A percentile compares a stretch with the other conserved stretches of the same genome.
These are phyloP conservation scores for Shiraia sp. DNA, from an alignment of 2,329 filamentous ascomycete species.

Conservation along the genomic window DNA sequence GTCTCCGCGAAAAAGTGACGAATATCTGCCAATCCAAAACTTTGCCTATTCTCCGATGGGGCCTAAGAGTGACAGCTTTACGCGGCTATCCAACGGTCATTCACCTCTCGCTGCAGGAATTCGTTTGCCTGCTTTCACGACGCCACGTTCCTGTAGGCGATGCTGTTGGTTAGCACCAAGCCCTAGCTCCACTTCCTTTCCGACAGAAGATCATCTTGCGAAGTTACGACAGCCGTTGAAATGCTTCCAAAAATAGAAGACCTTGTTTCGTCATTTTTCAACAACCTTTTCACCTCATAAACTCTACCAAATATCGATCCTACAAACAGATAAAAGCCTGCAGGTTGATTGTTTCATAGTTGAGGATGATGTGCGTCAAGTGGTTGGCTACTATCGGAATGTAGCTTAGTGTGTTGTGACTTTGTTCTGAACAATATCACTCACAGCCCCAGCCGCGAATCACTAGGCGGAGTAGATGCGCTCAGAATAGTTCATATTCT, in stretches of 20 bases:
- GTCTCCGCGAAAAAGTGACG: neutral
- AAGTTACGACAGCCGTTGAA: neutral
- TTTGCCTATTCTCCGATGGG: neutral
- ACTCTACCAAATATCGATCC: neutral
- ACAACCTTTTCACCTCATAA: neutral
- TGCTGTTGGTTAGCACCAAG: constrained; percentile 1
- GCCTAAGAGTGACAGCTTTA: neutral
- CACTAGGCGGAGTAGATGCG: neutral
- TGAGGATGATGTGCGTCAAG: neutral
- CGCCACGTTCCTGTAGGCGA: neutral
- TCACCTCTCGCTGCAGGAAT: neutral
- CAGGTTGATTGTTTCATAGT: neutral
- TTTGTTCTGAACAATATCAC: neutral
- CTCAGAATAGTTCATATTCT: neutral
- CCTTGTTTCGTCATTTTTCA: too few relatives aligned
- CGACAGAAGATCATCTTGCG: neutral
- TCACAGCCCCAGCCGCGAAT: neutral
- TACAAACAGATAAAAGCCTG: neutral
- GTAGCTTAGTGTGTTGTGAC: constrained; percentile 5
- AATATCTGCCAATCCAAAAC: neutral
- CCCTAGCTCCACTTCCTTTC: neutral
- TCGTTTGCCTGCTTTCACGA: neutral
- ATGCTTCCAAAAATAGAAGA: too few relatives aligned
- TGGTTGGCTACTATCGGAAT: constrained; percentile 2
- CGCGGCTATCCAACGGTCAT: neutral